These are phyloP conservation scores for Hansenula lynferdii DNA, from an alignment of 1,139 yeast species.

Conservation along the genomic window DNA sequence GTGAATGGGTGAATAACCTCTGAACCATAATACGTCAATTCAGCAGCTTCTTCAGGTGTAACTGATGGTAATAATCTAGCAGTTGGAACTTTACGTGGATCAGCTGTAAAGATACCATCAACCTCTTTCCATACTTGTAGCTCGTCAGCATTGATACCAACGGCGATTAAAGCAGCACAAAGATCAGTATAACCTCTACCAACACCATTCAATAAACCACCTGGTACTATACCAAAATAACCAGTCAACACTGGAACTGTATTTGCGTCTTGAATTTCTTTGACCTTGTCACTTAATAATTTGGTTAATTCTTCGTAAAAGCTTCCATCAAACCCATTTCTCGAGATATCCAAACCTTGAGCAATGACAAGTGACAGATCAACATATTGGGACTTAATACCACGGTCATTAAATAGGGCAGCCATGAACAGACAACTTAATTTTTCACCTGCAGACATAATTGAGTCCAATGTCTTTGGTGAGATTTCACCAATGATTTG, in stretches of 20 bases:
- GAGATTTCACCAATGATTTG: conserved; percentile 90
- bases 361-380: conserved; percentile 75
- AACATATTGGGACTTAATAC: conserved; percentile 69
- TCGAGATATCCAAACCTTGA: conserved; percentile 46
- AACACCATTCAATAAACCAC: conserved; percentile 86
- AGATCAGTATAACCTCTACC: conserved; percentile 97
- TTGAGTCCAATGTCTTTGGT: conserved; percentile 80
- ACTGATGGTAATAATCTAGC: conserved; percentile 84
- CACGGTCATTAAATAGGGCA: conserved; percentile 75
- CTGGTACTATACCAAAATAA: conserved; percentile 91
- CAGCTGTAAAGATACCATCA: conserved; percentile 98
- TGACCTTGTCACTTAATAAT: conserved; percentile 53
- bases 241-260: conserved; percentile 90
- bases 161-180: conserved; percentile 96
- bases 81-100: conserved; percentile 89
- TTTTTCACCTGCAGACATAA: conserved; percentile 93
- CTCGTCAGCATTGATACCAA: conserved; percentile 88
- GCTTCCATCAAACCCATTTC: conserved; percentile 52
- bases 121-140: conserved; percentile 98
- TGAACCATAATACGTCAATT: conserved; percentile 93
- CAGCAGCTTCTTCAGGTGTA: conserved; percentile 98
- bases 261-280: conserved; percentile 34
- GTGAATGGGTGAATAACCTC: conserved; percentile 99
- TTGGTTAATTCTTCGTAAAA: conserved; percentile 64
- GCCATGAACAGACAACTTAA: conserved; percentile 87